Evolutionary conservation across 139 green algal genomes (phyloP), one percentile per base, ranked within the genome.

Genomic region (Yamagishiella unicocca): DNA sequence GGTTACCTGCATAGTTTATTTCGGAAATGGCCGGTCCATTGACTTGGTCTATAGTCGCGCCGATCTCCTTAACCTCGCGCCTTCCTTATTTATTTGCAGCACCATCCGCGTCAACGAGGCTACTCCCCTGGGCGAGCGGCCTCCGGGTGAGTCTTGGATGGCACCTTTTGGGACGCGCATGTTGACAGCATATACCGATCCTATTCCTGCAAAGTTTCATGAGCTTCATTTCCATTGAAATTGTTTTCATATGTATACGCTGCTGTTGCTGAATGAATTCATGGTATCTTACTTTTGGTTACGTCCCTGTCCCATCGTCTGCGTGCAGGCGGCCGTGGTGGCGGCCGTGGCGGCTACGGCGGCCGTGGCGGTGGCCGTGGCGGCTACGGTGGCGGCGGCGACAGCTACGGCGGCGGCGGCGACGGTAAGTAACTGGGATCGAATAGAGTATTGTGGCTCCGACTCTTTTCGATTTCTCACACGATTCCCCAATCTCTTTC

Each of bases 71-170:
- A 61, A 43, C 25, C 42, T 64, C 8, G 25, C 10, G 21, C 71
- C n/a, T 31, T 68, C 50, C 14, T n/a, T 21, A 17, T 3, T 46
- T 64, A 54, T 66, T 66, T 85, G 87, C 42, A 82, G 90, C n/a
- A 90, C 77, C 35, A 93, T 94, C 31, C 89, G 90, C 27, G 92
- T 94, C 62, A 94, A 94, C 84, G 90, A 93, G 90, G 92, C 92
- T 31, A 89, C 92, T 50, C 85, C 92, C 6, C 81, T 76, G 10
- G 91, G 89, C 50, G 87, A 91, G 74, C 46, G 87, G 1, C 24
- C 70, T 17, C 35, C 42, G 25, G 45, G 79, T 58, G n/a, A 55
- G 29, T 33, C 68, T 76, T 54, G 50, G 50, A 25, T 58, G 50
- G 14, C 50, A 58, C 17, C 17, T 17, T 58, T 58, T 58, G 17